Evolutionary conservation across 352 stramenopile genomes (phyloP), one percentile per base, ranked within the genome.

Genomic region (Globisporangium cylindrosporum): DNA sequence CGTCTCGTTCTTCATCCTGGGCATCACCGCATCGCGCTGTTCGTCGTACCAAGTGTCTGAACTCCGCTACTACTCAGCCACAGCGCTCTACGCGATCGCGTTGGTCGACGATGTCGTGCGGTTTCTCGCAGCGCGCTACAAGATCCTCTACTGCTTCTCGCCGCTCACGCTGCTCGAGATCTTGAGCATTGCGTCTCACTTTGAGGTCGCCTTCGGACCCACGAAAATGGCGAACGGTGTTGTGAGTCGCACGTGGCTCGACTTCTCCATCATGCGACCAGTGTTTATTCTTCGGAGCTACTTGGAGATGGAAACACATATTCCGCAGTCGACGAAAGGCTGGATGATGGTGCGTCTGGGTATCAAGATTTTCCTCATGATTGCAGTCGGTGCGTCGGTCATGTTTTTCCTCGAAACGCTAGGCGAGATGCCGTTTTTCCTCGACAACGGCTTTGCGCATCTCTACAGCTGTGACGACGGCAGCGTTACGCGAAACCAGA

Each of bases 331-430:
- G 4, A 88, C 83, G 18, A 91, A 89, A 66, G 85, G 76, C 51
- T 91, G 80, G 81, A 95, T 94, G 88, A 93, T 95, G 75, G 70
- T 81, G 43, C 83, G 88, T 24, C 75, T 93, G 34, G 84, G 76
- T 15, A 83, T 94, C 68, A 90, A 89, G 62, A 86, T 93, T n/a
- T 67, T 95, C 43, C 74, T 95, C 9, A 84, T 95, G 72, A 92
- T 95, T 73, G 81, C 84, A 67, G 88, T 92, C 65, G 88, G 84
- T 9, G 84, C 84, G 8, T 91, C 84, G 20, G 73, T 88, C 69
- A 92, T 95, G 73, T 94, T 95, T 60, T 95, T 92, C 67, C 70
- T 95, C n/a, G 88, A 95, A 71, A 95, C 85, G n/a, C 81, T 93
- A 0, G 86, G 86, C 10, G 88, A 95, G 68, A 80, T 95, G 75